Evolutionary conservation across 176 grass and related monocot genomes (phyloP).

Genomic region (Rhynchospora breviuscula): DNA sequence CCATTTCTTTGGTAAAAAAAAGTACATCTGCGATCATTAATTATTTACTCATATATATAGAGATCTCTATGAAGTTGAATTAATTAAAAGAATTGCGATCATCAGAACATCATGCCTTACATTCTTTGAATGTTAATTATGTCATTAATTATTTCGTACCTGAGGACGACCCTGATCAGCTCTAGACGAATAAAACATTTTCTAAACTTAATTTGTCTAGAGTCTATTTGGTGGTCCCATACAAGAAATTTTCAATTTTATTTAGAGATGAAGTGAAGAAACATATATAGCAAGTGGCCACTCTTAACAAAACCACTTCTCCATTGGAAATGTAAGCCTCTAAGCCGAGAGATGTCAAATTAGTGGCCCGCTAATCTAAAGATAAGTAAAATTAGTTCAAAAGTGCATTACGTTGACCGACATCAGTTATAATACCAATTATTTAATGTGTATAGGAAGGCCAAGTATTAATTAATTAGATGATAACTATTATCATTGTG

Average conservation of each 20-base stretch:
- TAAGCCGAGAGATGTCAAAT: neutral
- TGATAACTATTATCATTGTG: neutral
- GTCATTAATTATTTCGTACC: too few relatives aligned
- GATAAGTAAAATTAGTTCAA: conserved; percentile 14
- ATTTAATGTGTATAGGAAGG: neutral
- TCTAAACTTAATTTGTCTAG: neutral
- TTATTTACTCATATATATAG: too few relatives aligned
- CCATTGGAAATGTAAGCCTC: neutral
- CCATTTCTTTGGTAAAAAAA: too few relatives aligned
- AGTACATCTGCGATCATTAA: too few relatives aligned
- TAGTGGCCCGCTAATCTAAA: neutral
- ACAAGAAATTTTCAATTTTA: neutral
- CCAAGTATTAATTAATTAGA: neutral
- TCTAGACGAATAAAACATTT: neutral
- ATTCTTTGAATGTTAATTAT: too few relatives aligned
- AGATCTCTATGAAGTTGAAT: too few relatives aligned
- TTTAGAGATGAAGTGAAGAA: neutral
- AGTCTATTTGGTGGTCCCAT: neutral
- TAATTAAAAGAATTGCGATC: too few relatives aligned
- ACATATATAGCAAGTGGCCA: neutral
- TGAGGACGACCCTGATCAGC: too few relatives aligned
- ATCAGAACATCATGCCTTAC: too few relatives aligned
- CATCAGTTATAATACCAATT: neutral
- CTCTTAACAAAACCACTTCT: conserved; percentile 13
- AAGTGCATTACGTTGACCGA: conserved; percentile 13